These are phyloP conservation scores for Truncatella angustata DNA, from an alignment of 2,329 filamentous ascomycete species.

Conservation along the genomic window DNA sequence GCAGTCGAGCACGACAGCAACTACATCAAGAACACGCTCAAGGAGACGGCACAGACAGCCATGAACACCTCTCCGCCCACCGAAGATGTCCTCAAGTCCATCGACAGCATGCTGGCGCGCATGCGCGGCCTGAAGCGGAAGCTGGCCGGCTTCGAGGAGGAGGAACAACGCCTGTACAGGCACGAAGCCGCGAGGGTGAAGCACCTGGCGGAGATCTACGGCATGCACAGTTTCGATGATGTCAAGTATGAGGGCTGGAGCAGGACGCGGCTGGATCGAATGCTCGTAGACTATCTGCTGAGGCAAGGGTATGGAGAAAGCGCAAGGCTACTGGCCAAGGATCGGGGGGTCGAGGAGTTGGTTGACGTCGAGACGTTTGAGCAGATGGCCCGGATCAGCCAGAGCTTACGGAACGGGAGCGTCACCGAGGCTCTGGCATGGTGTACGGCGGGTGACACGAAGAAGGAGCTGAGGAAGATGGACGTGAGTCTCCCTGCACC, in stretches of 20 bases:
- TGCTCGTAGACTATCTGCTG: constrained; percentile 90
- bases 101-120: constrained; percentile 81
- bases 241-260: constrained; percentile 94
- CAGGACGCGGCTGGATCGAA: constrained; percentile 72
- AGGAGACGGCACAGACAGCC: constrained; percentile 65
- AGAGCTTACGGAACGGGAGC: constrained; percentile 67
- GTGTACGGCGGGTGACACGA: constrained; percentile 78
- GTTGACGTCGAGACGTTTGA: constrained; percentile 89
- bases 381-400: constrained; percentile 74
- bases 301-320: constrained; percentile 79
- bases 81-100: constrained; percentile 71
- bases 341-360: constrained; percentile 74
- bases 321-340: constrained; percentile 70
- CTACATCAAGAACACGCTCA: constrained; percentile 58
- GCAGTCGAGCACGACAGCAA: constrained; percentile 70
- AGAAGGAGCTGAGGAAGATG: constrained; percentile 85
- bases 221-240: constrained; percentile 79
- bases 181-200: constrained; percentile 74
- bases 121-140: constrained; percentile 90
- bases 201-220: constrained; percentile 79
- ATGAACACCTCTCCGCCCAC: constrained; percentile 60
- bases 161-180: constrained; percentile 74
- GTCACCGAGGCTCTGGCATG: constrained; percentile 80
- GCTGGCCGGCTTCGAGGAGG: constrained; percentile 71
- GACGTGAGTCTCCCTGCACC: constrained; percentile 56